Base-by-base conservation (phyloP, 805 yeast species). In the Pichia nakasei region DNA sequence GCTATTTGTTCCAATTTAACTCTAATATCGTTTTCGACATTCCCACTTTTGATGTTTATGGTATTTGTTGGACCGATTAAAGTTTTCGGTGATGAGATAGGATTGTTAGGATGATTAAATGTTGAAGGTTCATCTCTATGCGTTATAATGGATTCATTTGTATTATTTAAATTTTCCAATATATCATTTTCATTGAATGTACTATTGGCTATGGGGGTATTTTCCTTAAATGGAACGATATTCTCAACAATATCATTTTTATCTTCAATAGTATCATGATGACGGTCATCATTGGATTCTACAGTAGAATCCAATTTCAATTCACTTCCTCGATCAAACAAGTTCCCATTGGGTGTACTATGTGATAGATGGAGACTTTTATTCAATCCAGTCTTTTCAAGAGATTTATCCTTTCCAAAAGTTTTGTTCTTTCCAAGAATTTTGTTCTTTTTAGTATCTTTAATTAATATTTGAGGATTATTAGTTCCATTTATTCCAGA, bases 171-270 rank as follows among this genome's bases (percentile, higher is more conserved):
- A 8, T 27, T 8, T 9, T 27, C 5, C 17, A 27, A n/a, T 27
- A 19, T 8, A 35, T 22, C 21, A 29, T 19, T 8, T 17, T 35
- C 40, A 3, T 6, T 38, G 15, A 39, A 44, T 1, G 43, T 36
- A 31, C 47, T 39, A 9, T 39, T 39, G 9, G 46, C 46, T n/a
- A 39, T 39, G 4, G 35, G 40, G 11, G 18, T 8, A 18, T 13
- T 20, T 13, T 26, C n/a, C 6, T 22, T 22, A n/a, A n/a, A n/a
- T n/a, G n/a, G n/a, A n/a, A n/a, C n/a, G n/a, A n/a, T n/a, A n/a
- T n/a, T n/a, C n/a, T n/a, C n/a, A n/a, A n/a, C n/a, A n/a, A n/a
- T n/a, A n/a, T n/a, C n/a, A n/a, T n/a, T n/a, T 5, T 37, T 11
- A 8, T 2, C 11, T 22, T 26, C 7, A 13, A 8, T 6, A 13